phyloP scores from a whole-genome alignment of 306 rosid species.

The Oxytropis ochrocephala region DNA sequence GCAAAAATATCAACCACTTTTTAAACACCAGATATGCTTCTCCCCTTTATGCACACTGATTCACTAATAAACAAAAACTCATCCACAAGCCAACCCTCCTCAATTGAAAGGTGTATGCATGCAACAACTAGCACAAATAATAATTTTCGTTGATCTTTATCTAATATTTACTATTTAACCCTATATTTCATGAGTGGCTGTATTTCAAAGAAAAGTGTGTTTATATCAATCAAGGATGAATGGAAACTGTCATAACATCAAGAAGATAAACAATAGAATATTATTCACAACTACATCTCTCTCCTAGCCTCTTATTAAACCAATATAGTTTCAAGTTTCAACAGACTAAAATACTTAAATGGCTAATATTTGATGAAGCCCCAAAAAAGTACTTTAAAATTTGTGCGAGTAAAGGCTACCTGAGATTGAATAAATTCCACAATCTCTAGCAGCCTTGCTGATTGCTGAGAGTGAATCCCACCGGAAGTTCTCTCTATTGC shows the following conservation, averaged over 20 bases:
- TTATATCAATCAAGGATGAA: not conserved
- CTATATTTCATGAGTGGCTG: not conserved
- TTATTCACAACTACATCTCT: not conserved
- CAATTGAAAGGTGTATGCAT: not conserved
- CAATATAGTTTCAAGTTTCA: not conserved
- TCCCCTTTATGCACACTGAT: not conserved
- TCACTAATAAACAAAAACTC: not conserved
- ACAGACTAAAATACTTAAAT: not conserved
- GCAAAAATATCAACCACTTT: too few species aligned
- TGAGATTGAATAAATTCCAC: constrained; percentile 92
- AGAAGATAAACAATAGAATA: not conserved
- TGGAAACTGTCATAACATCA: not conserved
- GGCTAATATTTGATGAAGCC: constrained; percentile 9
- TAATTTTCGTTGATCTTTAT: not conserved
- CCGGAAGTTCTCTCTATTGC: constrained; percentile 55
- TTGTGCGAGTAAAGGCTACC: constrained; percentile 40
- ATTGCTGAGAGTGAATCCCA: constrained; percentile 74
- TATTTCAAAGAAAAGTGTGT: not conserved
- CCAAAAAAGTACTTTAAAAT: not conserved
- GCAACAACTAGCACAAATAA: not conserved
- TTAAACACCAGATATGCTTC: too few species aligned
- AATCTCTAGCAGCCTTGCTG: constrained; percentile 87
- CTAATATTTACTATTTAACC: not conserved
- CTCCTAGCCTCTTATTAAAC: not conserved
- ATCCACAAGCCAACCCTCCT: not conserved